Base-by-base conservation (phyloP, 345 rosid species). In the Eucalyptus polyanthemos region DNA sequence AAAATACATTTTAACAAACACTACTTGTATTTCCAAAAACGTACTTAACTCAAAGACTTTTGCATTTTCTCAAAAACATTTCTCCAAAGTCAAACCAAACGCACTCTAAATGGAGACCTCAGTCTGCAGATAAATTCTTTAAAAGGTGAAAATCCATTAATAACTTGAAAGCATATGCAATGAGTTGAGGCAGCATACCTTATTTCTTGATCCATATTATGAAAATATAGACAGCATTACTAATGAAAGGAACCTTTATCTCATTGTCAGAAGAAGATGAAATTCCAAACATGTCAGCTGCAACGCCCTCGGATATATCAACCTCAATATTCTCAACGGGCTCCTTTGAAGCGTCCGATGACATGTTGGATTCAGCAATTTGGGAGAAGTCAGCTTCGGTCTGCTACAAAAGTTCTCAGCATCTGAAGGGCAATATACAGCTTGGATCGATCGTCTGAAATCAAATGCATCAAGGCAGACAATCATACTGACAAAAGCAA, bases 391-490 rank as follows among this genome's bases (percentile, higher is more conserved):
- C 91, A 29, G 90, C 51, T 76, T 91, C 88, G 54, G 88, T 53
- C 51, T 54, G 69, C 88, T 51, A 83, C 88, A 88, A 87, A 88
- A 25, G 88, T 89, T 44, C 65, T 90, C 88, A 7, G 27, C 53
- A 40, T 91, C 91, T 90, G 95, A 91, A 86, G 47, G 87, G 85
- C 92, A 91, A 91, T 96, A 96, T 47, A 93, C 95, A 90, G 98
- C 98, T 93, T 97, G 99, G 89, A 95, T 92, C 99, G 96, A 97
- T 83, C 97, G 95, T 93, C 96, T 95, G 89, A 86, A 92, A 89
- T 88, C 89, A 80, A 47, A 88, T 31, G 8, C 15, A 21, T 80
- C 60, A 40, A 86, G 29, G 16, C 37, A 13, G 21, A 27, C 34
- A 29, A 25, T 86, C 87, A 65, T 65, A 65, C 34, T 31, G 37